Evolutionary conservation across 345 rosid species (phyloP), one percentile per base, ranked within the genome.

Genomic region (Erodium maritimum): DNA sequence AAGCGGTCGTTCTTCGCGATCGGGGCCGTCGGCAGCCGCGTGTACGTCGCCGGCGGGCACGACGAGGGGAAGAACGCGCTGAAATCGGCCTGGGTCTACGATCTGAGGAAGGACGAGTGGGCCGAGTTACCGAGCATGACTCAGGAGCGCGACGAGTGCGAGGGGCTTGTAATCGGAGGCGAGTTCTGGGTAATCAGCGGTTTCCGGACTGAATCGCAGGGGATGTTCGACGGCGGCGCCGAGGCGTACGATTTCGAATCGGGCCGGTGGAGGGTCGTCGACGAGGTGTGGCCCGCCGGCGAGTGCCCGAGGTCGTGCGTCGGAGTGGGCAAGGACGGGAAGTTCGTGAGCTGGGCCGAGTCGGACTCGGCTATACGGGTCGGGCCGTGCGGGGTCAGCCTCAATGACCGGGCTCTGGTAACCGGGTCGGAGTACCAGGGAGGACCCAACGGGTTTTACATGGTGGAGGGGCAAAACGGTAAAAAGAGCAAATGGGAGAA

Each of bases 101-200:
- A 81, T 55, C 67, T 79, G 70, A 62, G 61, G 52, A 53, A 24
- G 12, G 80, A 83, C 64, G 80, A 74, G 74, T 83, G 94, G 94
- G 59, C 21, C 1, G 83, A 79, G 78, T 21, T 86, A 69, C 42
- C 73, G 0, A 61, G n/a, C 61, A 60, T 83, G 81, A 75, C 75
- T 34, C 79, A 71, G 64, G 90, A 74, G 71, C 76, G 87, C 34
- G 94, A 86, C 61, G 85, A 81, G 80, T 81, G 90, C 61, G 82
- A 79, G 55, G 94, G 84, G 21, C 33, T 77, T 1, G 75, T 80
- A 17, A 60, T 78, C 1, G 87, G 74, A 53, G 74, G 63, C 17
- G 79, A 74, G 72, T 81, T 83, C 55, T 86, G 85, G 84, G 87
- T 81, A 2, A 79, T 86, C 23, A 77, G 94, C 45, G 94, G 90